Evolutionary conservation across 225 moss, liverwort and hornwort genomes (phyloP).

Genomic region (Marchantia paleacea): DNA sequence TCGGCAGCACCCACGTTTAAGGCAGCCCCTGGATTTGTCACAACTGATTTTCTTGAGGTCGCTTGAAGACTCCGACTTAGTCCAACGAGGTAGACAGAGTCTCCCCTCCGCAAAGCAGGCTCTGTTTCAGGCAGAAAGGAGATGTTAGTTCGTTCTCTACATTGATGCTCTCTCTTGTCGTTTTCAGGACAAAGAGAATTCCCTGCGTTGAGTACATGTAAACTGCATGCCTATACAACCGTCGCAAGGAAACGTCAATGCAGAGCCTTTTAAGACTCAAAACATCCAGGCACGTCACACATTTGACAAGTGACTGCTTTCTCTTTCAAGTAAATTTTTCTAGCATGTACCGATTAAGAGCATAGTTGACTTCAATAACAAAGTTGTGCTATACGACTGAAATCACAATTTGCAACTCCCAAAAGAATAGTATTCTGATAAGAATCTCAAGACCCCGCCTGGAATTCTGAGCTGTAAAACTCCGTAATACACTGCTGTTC

Average conservation of each 20-base stretch:
- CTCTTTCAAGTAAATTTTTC: background rate
- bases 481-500: background rate
- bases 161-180: too few relatives aligned
- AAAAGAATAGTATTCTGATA: background rate
- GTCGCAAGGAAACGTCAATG: background rate
- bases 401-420: background rate
- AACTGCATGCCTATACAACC: background rate
- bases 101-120: constrained; percentile 59
- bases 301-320: background rate
- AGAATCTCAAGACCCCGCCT: background rate
- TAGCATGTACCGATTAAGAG: background rate
- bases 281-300: background rate
- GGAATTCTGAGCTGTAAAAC: background rate
- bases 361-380: background rate
- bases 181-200: too few relatives aligned
- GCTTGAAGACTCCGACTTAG: constrained; percentile 72
- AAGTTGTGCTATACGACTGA: background rate
- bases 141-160: background rate
- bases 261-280: background rate
- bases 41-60: constrained; percentile 75
- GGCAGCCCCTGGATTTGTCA: constrained; percentile 66
- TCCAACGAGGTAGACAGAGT: constrained; percentile 76
- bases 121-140: constrained; percentile 24
- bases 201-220: too few relatives aligned
- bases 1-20: constrained; percentile 71